Evolutionary conservation across 768 basidiomycete species (phyloP).

Genomic region (Mycena maculata): DNA sequence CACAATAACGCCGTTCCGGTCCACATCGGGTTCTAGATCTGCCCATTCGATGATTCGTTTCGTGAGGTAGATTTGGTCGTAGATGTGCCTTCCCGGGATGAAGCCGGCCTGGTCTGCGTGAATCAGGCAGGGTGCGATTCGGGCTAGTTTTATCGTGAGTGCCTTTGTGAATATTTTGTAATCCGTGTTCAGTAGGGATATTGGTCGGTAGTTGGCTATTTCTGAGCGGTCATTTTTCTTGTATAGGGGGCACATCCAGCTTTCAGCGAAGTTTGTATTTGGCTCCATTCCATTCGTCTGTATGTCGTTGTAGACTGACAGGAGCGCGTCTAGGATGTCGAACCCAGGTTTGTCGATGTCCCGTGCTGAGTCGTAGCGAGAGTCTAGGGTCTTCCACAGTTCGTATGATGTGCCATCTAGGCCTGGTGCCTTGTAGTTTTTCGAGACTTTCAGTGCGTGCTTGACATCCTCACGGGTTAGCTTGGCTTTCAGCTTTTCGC

Average conservation of each 20-base stretch:
- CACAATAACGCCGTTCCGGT: too few relatives aligned
- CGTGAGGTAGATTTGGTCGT: slow-evolving; percentile 32
- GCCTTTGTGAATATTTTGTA: slow-evolving; percentile 33
- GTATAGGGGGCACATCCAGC: slow-evolving; percentile 42
- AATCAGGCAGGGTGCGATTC: slow-evolving; percentile 22
- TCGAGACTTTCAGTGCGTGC: background rate
- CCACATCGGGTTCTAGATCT: slow-evolving; percentile 18
- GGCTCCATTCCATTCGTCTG: slow-evolving; percentile 7
- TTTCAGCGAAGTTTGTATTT: slow-evolving; percentile 22
- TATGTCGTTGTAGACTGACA: slow-evolving; percentile 1
- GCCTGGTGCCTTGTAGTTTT: slow-evolving; percentile 1
- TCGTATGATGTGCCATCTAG: slow-evolving; percentile 35
- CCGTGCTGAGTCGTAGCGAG: background rate
- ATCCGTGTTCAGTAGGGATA: slow-evolving; percentile 32
- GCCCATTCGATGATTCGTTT: slow-evolving; percentile 25
- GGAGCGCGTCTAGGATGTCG: slow-evolving; percentile 3
- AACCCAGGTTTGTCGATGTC: background rate
- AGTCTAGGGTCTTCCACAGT: slow-evolving; percentile 18
- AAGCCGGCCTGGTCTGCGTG: slow-evolving; percentile 42
- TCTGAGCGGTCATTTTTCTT: slow-evolving; percentile 42
- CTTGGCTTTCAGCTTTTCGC: background rate
- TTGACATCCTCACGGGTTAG: slow-evolving; percentile 6
- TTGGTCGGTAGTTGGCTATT: slow-evolving; percentile 38
- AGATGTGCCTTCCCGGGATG: too few relatives aligned
- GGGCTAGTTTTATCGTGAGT: slow-evolving; percentile 20